Conservation (phyloP, 495 filamentous ascomycete species). For the Aspergillus diversus region DNA sequence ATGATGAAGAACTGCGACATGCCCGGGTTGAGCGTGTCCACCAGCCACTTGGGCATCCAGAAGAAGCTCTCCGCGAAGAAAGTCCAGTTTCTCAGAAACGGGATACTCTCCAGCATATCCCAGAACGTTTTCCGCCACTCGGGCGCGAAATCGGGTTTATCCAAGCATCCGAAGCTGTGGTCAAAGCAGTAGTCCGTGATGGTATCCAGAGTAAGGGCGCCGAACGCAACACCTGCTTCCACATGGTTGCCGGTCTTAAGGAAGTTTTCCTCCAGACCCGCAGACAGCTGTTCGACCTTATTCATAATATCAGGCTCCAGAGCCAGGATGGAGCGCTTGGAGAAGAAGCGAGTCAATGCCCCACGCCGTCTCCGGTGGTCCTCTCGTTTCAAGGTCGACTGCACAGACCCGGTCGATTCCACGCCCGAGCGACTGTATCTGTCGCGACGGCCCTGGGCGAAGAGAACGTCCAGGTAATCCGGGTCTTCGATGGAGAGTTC, state of each 20-base stretch:
- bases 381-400: not conserved
- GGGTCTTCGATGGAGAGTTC: constrained; percentile 10
- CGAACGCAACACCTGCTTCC: not conserved
- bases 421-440: not conserved
- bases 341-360: not conserved
- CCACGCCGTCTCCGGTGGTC: constrained; percentile 3
- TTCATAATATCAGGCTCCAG: not conserved
- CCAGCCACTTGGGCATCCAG: not conserved
- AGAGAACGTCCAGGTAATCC: not conserved
- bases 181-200: constrained; percentile 8
- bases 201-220: not conserved
- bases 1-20: constrained; percentile 7
- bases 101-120: constrained; percentile 3
- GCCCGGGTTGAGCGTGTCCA: not conserved
- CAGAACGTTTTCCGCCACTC: constrained; percentile 3
- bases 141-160: constrained; percentile 1
- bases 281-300: not conserved
- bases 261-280: not conserved
- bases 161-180: constrained; percentile 5
- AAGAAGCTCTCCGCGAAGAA: not conserved
- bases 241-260: not conserved
- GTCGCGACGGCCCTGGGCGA: constrained; percentile 1
- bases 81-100: constrained; percentile 5
- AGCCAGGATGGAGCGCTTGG: not conserved
- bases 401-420: not conserved